Evolutionary conservation across 1,284 basidiomycete genomes (phyloP), one percentile per base, ranked within the genome.

Genomic region (Ustilago tritici): DNA sequence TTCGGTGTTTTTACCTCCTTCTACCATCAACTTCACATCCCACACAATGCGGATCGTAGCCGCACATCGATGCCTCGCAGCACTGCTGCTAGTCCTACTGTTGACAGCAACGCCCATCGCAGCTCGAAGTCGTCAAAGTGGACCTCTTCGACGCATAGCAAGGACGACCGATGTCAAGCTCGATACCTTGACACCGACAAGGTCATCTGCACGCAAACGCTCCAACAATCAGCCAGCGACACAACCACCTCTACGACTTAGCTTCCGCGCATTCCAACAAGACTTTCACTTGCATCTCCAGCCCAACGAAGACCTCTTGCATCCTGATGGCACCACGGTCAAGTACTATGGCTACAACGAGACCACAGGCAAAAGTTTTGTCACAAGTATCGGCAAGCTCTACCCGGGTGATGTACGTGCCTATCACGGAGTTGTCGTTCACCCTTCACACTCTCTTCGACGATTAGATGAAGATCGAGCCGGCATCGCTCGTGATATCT

Each of bases 401-500:
- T 66, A 50, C 23, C 75, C 67, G 1, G 65, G 70, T 47, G 79
- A 83, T n/a, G 71, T 82, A 4, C 59, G 75, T n/a, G 82, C 82
- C 28, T 83, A 80, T 46, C 82, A 81, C 31, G 82, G 82, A 31
- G 79, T 82, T 34, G 82, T 83, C 28, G 70, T 83, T 1, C 81
- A 80, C 52, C 46, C 76, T 32, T 56, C 53, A 12, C 68, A 77
- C 35, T 74, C 78, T 2, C 15, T 46, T 12, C 67, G 71, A 23
- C 65, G 82, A 36, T 31, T 80, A n/a, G 69, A 69, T 17, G 77
- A 82, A 47, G 82, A 83, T 15, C 61, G 63, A 28, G 75, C 66
- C 23, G 82, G 82, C 9, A 56, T 81, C 34, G 61, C 53, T 38
- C 71, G 82, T 46, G 68, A 79, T 49, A 67, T 78, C 32, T 78